Percentiles rank a stretch among this genome's conserved stretches.
phyloP scores from a whole-genome alignment of 345 rosid species.

The Populus alba region DNA sequence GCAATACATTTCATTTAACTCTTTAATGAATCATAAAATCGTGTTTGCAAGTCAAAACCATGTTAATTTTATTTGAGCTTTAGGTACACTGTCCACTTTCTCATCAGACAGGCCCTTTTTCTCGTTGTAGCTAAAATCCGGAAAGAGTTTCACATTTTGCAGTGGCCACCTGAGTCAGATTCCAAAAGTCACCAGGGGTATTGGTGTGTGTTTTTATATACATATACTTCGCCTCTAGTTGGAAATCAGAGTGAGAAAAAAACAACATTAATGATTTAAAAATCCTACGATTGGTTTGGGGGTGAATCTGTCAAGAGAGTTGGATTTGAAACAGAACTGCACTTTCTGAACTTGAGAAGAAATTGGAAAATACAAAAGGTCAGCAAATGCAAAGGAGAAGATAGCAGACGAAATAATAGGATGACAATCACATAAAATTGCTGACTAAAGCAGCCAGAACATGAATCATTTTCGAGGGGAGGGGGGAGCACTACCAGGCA shows the following conservation, averaged over 20 bases:
- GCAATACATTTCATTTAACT: neutral
- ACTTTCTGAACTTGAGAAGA: neutral
- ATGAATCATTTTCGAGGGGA: neutral
- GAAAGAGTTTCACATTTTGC: neutral
- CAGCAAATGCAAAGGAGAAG: neutral
- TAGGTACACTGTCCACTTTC: neutral
- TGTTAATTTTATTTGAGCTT: neutral
- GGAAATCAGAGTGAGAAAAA: neutral
- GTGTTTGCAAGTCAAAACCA: neutral
- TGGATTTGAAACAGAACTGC: neutral
- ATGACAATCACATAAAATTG: neutral
- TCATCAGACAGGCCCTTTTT: neutral
- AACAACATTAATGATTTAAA: neutral
- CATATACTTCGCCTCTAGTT: neutral
- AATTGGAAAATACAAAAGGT: neutral
- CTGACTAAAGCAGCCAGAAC: neutral
- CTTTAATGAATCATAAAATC: conserved; percentile 4
- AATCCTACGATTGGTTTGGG: neutral
- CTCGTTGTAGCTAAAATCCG: neutral
- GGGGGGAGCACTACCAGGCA: neutral
- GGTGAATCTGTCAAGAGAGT: neutral
- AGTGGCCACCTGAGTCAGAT: neutral
- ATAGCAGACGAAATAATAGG: neutral
- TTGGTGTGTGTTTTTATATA: neutral
- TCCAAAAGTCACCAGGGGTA: neutral